Evolutionary conservation across 768 basidiomycete genomes (phyloP).

Genomic region (Lepiota venenata): DNA sequence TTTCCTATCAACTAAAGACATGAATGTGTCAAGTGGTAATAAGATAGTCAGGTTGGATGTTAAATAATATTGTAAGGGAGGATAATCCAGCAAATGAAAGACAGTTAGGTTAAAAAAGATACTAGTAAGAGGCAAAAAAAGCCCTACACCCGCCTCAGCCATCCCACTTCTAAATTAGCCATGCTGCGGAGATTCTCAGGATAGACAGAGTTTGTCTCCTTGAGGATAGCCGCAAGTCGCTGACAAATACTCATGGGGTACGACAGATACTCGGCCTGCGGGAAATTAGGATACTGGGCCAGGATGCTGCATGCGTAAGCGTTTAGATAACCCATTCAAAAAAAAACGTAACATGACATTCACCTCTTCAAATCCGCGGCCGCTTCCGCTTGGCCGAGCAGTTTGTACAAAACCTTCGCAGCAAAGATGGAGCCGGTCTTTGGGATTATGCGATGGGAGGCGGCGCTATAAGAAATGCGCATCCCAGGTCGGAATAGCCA

Average conservation of each 20-base stretch:
- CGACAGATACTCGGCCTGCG: conserved; percentile 82
- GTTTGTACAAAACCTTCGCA: conserved; percentile 85
- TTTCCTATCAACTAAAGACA: too few relatives aligned
- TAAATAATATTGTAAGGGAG: background rate
- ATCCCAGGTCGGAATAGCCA: conserved; percentile 96
- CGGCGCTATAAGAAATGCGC: conserved; percentile 67
- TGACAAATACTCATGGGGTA: conserved; percentile 81
- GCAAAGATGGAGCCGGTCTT: conserved; percentile 60
- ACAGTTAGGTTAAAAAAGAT: background rate
- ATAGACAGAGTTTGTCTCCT: conserved; percentile 75
- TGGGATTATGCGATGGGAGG: conserved; percentile 52
- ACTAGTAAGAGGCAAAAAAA: background rate
- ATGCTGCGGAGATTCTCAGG: conserved; percentile 73
- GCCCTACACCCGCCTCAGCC: conserved; percentile 39
- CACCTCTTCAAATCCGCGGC: conserved; percentile 53
- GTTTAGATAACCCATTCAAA: background rate
- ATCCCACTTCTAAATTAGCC: conserved; percentile 82
- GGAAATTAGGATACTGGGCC: conserved; percentile 75
- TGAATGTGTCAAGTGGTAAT: too few relatives aligned
- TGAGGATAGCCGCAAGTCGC: conserved; percentile 63
- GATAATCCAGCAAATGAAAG: background rate
- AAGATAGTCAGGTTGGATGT: too few relatives aligned
- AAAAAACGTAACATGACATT: conserved; percentile 14
- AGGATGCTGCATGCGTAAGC: conserved; percentile 39
- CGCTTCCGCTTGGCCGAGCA: conserved; percentile 58